Evolutionary conservation across 2,329 filamentous ascomycete species (phyloP).

Genomic region (Talaromyces atroroseus): DNA sequence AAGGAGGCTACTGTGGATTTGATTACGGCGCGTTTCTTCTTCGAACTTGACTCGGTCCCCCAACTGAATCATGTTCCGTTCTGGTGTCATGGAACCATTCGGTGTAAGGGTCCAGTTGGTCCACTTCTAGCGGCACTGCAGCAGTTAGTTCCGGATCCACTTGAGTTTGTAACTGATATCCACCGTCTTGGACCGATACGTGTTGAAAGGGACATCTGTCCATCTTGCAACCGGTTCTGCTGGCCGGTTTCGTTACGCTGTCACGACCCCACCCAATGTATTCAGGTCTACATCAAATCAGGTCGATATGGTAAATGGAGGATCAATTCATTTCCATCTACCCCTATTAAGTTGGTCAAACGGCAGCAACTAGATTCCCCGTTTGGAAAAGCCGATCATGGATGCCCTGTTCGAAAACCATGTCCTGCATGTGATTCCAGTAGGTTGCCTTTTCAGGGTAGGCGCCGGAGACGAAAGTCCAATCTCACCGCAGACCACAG

Average conservation of each 20-base stretch:
- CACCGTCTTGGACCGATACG: conserved; percentile 7
- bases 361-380: conserved; percentile 8
- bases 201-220: conserved; percentile 14
- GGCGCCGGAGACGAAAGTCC: conserved; percentile 10
- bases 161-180: not conserved
- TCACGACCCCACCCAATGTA: conserved; percentile 10
- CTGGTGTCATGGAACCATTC: not conserved
- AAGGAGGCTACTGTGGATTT: conserved; percentile 8
- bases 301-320: conserved; percentile 15
- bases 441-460: not conserved
- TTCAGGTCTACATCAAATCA: conserved; percentile 18
- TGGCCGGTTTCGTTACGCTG: conserved; percentile 16
- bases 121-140: not conserved
- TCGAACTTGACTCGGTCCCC: conserved; percentile 2
- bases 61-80: not conserved
- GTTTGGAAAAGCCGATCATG: conserved; percentile 17
- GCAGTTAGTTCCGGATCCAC: not conserved
- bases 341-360: conserved; percentile 11
- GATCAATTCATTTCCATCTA: conserved; percentile 18
- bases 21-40: conserved; percentile 14
- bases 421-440: conserved; percentile 14
- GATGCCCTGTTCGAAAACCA: conserved; percentile 6
- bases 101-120: not conserved
- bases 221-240: conserved; percentile 14
- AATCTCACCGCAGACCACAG: not conserved